Conservation (phyloP, 2,329 filamentous ascomycete genomes). For the Colletotrichum lentis region DNA sequence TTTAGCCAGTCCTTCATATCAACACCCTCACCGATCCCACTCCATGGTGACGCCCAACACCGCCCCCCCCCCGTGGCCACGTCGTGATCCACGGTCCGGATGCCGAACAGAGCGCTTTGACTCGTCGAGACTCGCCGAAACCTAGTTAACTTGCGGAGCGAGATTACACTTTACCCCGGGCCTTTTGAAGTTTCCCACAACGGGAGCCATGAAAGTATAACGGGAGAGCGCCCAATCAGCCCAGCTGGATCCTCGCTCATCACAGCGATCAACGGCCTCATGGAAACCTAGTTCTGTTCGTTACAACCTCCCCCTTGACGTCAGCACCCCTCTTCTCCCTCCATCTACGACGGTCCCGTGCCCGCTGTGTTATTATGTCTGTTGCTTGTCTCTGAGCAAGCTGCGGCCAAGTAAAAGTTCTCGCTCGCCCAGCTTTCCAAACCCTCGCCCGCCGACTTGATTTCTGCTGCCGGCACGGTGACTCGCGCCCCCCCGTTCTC, state of each 20-base stretch:
- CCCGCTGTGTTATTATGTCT: too few relatives aligned
- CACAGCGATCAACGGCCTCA: too few relatives aligned
- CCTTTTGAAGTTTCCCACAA: too few relatives aligned
- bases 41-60: background rate
- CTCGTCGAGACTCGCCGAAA: conserved; percentile 5
- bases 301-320: background rate
- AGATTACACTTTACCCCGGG: conserved; percentile 1
- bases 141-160: background rate
- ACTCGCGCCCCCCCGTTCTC: background rate
- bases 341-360: background rate
- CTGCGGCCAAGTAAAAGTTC: background rate
- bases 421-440: background rate
- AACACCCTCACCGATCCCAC: too few relatives aligned
- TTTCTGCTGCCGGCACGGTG: conserved; percentile 2
- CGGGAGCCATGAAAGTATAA: conserved; percentile 8
- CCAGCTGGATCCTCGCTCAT: too few relatives aligned
- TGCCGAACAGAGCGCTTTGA: background rate
- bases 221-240: conserved; percentile 1
- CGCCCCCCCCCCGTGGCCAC: background rate
- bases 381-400: background rate
- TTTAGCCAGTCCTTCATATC: too few relatives aligned
- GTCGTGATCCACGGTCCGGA: background rate
- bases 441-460: background rate
- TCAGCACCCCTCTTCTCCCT: background rate
- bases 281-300: background rate